These are phyloP conservation scores for Penicillium soppii DNA, from an alignment of 495 filamentous ascomycete genomes.

Conservation along the genomic window DNA sequence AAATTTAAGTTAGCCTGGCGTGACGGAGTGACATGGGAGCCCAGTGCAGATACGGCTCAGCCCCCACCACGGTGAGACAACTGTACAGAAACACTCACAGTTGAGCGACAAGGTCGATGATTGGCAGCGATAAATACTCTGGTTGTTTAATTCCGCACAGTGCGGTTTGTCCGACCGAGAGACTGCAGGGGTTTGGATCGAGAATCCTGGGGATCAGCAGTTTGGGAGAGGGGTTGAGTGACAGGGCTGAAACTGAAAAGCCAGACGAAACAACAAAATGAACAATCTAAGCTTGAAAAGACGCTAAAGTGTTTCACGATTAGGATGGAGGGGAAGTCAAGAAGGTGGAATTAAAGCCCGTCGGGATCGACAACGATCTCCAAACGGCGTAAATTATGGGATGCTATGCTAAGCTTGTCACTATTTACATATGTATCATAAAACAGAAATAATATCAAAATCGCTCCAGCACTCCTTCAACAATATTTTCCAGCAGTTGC, in stretches of 20 bases:
- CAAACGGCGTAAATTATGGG: constrained; percentile 1
- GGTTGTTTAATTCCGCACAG: no score
- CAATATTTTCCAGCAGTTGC: constrained; percentile 74
- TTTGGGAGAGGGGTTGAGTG: no score
- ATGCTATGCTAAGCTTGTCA: constrained; percentile 1
- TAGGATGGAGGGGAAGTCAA: no score
- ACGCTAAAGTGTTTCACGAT: no score
- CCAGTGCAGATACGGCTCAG: constrained; percentile 4
- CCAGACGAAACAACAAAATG: neutral
- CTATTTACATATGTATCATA: neutral
- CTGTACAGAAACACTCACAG: constrained; percentile 10
- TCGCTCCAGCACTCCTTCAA: constrained; percentile 55
- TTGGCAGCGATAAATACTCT: no score
- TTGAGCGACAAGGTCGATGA: neutral
- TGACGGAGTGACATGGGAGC: constrained; percentile 3
- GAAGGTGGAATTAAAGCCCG: neutral
- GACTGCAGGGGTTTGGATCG: constrained; percentile 3
- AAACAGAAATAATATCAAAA: constrained; percentile 11
- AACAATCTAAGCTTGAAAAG: no score
- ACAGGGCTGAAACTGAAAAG: neutral
- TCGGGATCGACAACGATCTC: neutral
- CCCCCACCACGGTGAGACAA: constrained; percentile 13
- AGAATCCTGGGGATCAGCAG: neutral
- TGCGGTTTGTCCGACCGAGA: no score
- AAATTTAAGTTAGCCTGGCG: constrained; percentile 16